Evolutionary conservation across 1,284 basidiomycete genomes (phyloP), one percentile per base, ranked within the genome.

Genomic region (Ganoderma lingzhi): DNA sequence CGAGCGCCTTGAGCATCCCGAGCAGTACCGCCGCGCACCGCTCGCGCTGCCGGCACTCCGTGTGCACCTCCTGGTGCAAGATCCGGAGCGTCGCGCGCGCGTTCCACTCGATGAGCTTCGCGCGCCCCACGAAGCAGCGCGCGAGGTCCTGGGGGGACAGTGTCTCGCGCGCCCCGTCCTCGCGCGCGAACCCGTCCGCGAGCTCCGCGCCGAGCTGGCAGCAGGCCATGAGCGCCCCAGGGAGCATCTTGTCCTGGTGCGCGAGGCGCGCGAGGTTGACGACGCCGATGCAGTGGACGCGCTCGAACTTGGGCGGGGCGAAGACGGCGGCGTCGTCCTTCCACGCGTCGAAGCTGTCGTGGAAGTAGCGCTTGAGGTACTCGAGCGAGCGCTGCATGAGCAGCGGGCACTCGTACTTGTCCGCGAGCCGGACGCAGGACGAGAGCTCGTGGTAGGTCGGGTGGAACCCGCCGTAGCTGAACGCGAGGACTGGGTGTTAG

Each of bases 221-320:
- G 68, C 71, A 72, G 35, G 23, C 48, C 62, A 67, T 62, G 44
- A 73, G 63, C n/a, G 69, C 71, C 2, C 63, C 32, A 1, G 69
- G 65, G 17, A 70, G 65, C 12, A 73, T 48, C 19, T 32, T 35
- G 30, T 62, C 59, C 30, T 65, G 42, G 45, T 45, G 28, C 9
- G 61, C 69, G 59, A 67, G 63, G 23, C 71, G 64, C 55, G 71
- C 71, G 63, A 73, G 44, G 61, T 73, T 73, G 41, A 70, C 69
- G 56, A 70, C 71, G 42, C 69, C 71, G 45, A 73, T 66, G 45
- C 28, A 55, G 42, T 71, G 65, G 23, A 65, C 17, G 63, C 15
- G 39, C 17, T 66, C 39, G 48, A 68, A 68, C 10, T 42, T 39
- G 41, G 70, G 67, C 41, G 70, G 70, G 28, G 41, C 45, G 37